phyloP scores from a whole-genome alignment of 1,139 yeast species.

The Schizosaccharomyces versatilis region DNA sequence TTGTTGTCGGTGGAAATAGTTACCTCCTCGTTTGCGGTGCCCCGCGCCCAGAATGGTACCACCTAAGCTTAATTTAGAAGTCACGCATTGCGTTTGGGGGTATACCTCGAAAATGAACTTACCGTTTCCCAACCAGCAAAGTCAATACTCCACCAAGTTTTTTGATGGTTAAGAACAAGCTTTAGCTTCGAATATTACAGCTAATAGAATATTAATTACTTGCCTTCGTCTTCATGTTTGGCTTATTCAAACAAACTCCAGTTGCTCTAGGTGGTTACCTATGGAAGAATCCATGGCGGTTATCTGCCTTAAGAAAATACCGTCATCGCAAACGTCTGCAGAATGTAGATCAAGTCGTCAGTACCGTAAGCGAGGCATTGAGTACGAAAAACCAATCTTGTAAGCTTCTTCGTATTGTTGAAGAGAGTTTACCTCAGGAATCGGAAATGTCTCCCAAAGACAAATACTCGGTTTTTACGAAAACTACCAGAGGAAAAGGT shows the following conservation, averaged over 20 bases:
- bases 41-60: too few relatives aligned
- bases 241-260: neutral
- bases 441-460: conserved; percentile 56
- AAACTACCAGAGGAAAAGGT: conserved; percentile 24
- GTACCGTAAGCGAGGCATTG: conserved; percentile 44
- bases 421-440: conserved; percentile 50
- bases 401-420: conserved; percentile 31
- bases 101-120: too few relatives aligned
- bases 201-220: too few relatives aligned
- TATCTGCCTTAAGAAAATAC: conserved; percentile 61
- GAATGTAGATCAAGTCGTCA: conserved; percentile 59
- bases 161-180: too few relatives aligned
- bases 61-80: too few relatives aligned
- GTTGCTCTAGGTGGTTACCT: neutral
- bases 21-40: too few relatives aligned
- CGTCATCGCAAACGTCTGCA: conserved; percentile 67
- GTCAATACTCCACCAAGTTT: too few relatives aligned
- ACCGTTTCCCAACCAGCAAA: too few relatives aligned
- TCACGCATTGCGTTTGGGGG: too few relatives aligned
- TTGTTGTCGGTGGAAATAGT: too few relatives aligned
- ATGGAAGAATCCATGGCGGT: conserved; percentile 47
- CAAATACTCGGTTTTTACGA: conserved; percentile 72
- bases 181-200: too few relatives aligned
- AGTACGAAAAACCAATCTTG: conserved; percentile 28
- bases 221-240: neutral